Conservation (phyloP, 768 basidiomycete genomes). For the Rubroboletus satanas region DNA sequence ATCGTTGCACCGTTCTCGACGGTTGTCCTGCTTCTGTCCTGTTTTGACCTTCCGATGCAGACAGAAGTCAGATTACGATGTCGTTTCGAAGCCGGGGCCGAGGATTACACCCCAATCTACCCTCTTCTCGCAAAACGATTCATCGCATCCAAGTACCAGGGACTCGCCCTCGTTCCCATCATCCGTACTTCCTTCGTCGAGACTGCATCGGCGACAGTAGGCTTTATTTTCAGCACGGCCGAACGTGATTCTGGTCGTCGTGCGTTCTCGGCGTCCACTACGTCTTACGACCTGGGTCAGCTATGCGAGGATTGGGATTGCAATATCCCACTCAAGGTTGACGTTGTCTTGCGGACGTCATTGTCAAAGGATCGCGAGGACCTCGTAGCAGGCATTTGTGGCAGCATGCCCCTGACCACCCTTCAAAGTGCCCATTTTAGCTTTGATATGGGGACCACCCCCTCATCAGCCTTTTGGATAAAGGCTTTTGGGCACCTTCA, state of each 20-base stretch:
- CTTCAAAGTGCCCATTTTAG: conserved; percentile 10
- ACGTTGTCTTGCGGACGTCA: conserved; percentile 9
- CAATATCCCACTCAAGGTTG: conserved; percentile 17
- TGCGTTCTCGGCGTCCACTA: conserved; percentile 7
- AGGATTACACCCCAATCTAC: conserved; percentile 8
- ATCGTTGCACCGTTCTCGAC: conserved; percentile 20
- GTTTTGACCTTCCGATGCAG: conserved; percentile 7
- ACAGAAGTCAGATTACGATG: conserved; percentile 19
- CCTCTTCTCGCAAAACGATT: conserved; percentile 18
- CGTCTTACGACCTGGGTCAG: conserved; percentile 2
- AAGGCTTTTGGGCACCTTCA: conserved; percentile 13
- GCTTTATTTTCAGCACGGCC: conserved; percentile 17
- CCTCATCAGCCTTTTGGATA: conserved; percentile 17
- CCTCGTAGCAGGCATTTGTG: conserved; percentile 10
- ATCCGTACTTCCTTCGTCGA: conserved; percentile 13
- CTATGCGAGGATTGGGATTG: conserved; percentile 18
- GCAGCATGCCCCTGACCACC: conserved; percentile 9
- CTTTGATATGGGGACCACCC: conserved; percentile 4
- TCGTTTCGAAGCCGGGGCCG: conserved; percentile 1
- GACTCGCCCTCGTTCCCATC: neutral
- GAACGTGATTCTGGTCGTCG: conserved; percentile 7
- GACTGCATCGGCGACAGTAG: conserved; percentile 4
- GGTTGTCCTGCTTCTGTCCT: conserved; percentile 11
- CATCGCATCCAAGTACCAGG: neutral
- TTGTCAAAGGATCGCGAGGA: conserved; percentile 9